These are phyloP conservation scores for Aegilops umbellulata DNA, from an alignment of 176 grass and related monocot species.

Conservation along the genomic window DNA sequence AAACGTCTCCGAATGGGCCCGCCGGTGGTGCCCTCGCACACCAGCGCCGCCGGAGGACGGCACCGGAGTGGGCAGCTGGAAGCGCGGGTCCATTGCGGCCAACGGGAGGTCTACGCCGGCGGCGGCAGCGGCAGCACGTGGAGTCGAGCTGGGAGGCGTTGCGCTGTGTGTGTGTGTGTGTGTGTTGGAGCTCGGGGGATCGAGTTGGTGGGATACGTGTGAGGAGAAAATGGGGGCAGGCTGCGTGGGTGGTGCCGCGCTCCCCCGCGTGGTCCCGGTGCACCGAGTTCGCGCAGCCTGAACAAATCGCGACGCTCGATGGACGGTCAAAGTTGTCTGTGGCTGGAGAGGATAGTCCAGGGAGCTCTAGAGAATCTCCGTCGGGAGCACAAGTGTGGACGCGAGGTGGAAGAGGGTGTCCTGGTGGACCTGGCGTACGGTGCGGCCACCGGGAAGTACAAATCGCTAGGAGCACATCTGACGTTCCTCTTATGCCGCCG, in stretches of 20 bases:
- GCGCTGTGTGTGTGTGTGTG: not conserved
- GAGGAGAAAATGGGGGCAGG: conserved; percentile 9
- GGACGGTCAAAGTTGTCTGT: not conserved
- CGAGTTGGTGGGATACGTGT: conserved; percentile 32
- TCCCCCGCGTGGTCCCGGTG: not conserved
- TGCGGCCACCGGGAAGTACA: accelerated
- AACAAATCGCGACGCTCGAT: not conserved
- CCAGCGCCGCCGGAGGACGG: conserved; percentile 24
- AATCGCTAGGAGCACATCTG: not conserved
- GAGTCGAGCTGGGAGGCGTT: not conserved
- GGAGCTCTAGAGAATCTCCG: not conserved
- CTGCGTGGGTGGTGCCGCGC: not conserved
- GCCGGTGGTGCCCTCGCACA: conserved; percentile 54
- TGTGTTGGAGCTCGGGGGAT: not conserved
- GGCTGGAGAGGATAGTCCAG: not conserved
- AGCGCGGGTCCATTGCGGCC: conserved; percentile 42
- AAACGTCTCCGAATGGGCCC: conserved; percentile 83
- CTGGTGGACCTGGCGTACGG: not conserved
- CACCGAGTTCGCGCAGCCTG: not conserved
- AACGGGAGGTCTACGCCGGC: not conserved
- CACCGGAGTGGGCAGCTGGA: conserved; percentile 35
- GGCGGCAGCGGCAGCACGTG: conserved; percentile 1
- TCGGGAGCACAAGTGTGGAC: not conserved
- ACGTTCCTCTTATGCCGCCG: too few species aligned
- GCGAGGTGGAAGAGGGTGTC: not conserved